phyloP scores from a whole-genome alignment of 768 basidiomycete genomes.

The Lactarius hatsudake region DNA sequence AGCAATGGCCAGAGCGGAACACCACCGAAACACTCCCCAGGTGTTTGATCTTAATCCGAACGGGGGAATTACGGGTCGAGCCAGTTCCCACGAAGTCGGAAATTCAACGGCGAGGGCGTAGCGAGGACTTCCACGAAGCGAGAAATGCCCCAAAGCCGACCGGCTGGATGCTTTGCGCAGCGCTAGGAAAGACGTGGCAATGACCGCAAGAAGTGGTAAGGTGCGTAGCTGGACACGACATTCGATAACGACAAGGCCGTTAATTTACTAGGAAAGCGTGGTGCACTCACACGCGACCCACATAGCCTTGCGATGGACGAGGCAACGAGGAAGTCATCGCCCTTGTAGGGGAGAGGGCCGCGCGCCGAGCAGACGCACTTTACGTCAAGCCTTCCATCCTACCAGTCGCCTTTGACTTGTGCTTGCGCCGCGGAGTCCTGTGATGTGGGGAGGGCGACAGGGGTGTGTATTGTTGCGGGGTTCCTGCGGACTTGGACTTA shows the following conservation, averaged over 20 bases:
- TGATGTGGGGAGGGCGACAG: background rate
- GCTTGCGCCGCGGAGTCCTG: constrained; percentile 13
- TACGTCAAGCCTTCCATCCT: constrained; percentile 18
- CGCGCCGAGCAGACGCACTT: constrained; percentile 9
- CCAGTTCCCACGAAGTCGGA: background rate
- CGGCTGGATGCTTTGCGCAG: background rate
- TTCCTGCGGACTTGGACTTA: constrained; percentile 4
- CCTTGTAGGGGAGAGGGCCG: background rate
- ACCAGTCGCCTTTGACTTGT: constrained; percentile 2
- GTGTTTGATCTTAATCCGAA: background rate
- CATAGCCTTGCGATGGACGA: constrained; percentile 1
- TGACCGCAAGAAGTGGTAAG: background rate
- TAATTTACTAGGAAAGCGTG: background rate
- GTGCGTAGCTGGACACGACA: background rate
- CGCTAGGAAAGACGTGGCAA: background rate
- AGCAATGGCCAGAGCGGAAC: constrained; percentile 10
- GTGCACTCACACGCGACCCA: background rate
- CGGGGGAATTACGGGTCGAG: constrained; percentile 11
- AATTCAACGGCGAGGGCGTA: constrained; percentile 4
- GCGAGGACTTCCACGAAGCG: background rate
- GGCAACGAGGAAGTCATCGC: background rate
- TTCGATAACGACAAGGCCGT: background rate
- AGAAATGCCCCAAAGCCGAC: background rate
- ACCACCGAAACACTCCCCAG: background rate
- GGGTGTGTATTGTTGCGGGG: background rate